Evolutionary conservation across 352 stramenopile species (phyloP).

Genomic region (Phytopythium kandeliae): DNA sequence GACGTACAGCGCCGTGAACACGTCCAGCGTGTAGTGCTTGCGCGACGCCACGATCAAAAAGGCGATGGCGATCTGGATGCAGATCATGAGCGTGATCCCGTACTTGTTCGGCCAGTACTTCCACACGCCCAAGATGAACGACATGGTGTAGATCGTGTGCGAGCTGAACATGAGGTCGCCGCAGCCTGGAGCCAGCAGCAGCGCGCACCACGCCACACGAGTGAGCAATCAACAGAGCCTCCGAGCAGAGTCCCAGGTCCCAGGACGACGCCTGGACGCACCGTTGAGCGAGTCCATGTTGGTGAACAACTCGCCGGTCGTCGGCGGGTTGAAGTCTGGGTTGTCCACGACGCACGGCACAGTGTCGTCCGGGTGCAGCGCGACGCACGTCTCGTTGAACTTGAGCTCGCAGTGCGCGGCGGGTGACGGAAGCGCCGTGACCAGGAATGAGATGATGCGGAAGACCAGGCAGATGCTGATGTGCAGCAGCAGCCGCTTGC

Average conservation of each 20-base stretch:
- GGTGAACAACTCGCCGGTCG: conserved; percentile 43
- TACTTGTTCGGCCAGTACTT: conserved; percentile 87
- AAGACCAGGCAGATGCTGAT: conserved; percentile 69
- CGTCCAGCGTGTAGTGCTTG: conserved; percentile 90
- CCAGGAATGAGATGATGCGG: conserved; percentile 75
- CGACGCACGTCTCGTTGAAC: conserved; percentile 59
- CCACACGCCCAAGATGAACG: conserved; percentile 77
- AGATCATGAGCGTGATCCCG: conserved; percentile 65
- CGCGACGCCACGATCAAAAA: conserved; percentile 85
- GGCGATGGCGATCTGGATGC: conserved; percentile 75
- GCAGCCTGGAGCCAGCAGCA: conserved; percentile 24
- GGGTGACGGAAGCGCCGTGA: conserved; percentile 63
- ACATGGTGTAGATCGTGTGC: conserved; percentile 90
- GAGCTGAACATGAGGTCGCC: conserved; percentile 92
- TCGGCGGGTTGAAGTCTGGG: conserved; percentile 67
- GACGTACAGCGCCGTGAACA: conserved; percentile 87
- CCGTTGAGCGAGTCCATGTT: conserved; percentile 73
- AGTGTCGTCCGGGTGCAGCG: conserved; percentile 43
- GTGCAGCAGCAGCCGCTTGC: conserved; percentile 78
- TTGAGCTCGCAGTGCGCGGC: conserved; percentile 67
- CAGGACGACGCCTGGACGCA: no score
- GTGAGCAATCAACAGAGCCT: no score
- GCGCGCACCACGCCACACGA: neutral
- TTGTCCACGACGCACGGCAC: conserved; percentile 56
- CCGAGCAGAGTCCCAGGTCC: no score